phyloP scores from a whole-genome alignment of 2,329 filamentous ascomycete genomes.

The Chaetomium olivaceum region DNA sequence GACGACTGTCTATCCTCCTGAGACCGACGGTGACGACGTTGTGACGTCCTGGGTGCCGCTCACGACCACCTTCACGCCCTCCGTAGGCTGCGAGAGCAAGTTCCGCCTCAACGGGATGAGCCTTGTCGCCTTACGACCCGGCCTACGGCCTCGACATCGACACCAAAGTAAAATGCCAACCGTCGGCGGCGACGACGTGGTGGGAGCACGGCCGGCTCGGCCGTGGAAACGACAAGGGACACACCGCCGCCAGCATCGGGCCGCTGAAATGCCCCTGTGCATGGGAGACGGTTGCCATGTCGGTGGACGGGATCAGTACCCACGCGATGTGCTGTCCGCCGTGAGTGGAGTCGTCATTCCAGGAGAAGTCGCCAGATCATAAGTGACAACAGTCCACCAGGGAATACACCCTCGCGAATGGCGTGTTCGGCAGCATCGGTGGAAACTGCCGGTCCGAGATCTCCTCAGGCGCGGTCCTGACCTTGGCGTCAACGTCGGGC shows the following conservation, averaged over 20 bases:
- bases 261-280: constrained; percentile 10
- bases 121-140: constrained; percentile 10
- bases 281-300: constrained; percentile 5
- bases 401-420: constrained; percentile 7
- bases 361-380: background rate
- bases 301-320: background rate
- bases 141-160: constrained; percentile 15
- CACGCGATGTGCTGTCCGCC: constrained; percentile 12
- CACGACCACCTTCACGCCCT: constrained; percentile 6
- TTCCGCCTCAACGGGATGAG: constrained; percentile 9
- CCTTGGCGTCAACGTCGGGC: background rate
- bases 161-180: constrained; percentile 1
- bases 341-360: background rate
- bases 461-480: constrained; percentile 8
- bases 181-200: constrained; percentile 12
- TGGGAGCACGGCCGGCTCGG: constrained; percentile 14
- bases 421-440: background rate
- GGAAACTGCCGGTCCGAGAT: constrained; percentile 12
- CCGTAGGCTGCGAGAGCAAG: constrained; percentile 9
- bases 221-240: constrained; percentile 1
- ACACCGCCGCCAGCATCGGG: constrained; percentile 17
- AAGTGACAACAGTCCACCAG: constrained; percentile 1
- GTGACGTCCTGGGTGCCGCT: constrained; percentile 15
- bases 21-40: constrained; percentile 5
- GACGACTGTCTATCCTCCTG: constrained; percentile 8